Evolutionary conservation across 768 basidiomycete species (phyloP), one percentile per base, ranked within the genome.

Genomic region (Crassisporium funariophilum): DNA sequence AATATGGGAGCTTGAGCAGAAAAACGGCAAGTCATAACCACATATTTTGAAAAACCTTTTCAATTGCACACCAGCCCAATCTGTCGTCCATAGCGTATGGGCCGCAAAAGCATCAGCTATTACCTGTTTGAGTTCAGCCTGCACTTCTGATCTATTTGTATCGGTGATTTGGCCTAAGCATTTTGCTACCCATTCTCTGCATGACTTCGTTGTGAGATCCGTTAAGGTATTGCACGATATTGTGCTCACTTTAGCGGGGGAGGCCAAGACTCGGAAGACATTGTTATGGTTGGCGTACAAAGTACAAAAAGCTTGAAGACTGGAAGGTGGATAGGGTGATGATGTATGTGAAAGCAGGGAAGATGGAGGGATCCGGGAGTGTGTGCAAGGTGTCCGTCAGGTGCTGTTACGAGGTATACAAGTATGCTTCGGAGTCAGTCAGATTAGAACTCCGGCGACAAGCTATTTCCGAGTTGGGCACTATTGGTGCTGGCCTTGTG

Each of bases 101-200:
- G 83, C 77, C 52, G 83, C 77, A 71, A 91, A 95, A 68, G 93
- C 86, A 57, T 93, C 83, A 81, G 89, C 87, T 68, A 99, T 97
- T 79, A 93, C 88, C 84, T 90, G 81, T 82, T 93, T 94, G 63
- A 99, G 72, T 76, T 99, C 97, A 50, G 87, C 79, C 62, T 94
- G 91, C 16, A 95, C 95, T 56, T 94, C 92, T 39, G 72, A 71
- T 65, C 88, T 84, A 71, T 95, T 98, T 41, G 77, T 68, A 54
- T 94, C 88, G 13, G 90, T 90, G 77, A 95, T 95, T 70, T 93
- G 86, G 19, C 89, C 86, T 19, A 98, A 76, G 63, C 91, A 95
- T 68, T 84, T 86, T 62, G 94, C 91, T 22, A 98, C 95, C 92
- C 94, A 98, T 65, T 88, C 84, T 72, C 95, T 98, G 63, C 12